These are phyloP conservation scores for Didymellaceae sp. DNA, from an alignment of 2,329 filamentous ascomycete genomes.

Conservation along the genomic window DNA sequence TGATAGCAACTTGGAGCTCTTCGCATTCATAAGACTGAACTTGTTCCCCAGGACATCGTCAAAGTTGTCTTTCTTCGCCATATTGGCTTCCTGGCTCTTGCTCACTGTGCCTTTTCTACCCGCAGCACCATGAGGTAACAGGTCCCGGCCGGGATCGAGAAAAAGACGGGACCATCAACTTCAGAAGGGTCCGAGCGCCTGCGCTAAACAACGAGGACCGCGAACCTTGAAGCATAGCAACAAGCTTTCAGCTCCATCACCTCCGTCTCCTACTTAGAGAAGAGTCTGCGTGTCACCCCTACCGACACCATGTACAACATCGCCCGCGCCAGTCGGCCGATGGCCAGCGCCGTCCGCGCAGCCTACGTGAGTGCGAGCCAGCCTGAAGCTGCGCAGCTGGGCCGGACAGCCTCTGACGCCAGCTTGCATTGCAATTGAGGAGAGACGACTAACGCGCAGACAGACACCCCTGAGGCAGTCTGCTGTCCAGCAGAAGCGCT, in stretches of 20 bases:
- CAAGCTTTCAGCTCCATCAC: conserved; percentile 33
- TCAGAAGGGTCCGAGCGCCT: conserved; percentile 10
- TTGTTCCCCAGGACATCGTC: conserved; percentile 63
- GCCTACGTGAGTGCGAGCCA: conserved; percentile 67
- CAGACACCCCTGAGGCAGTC: conserved; percentile 61
- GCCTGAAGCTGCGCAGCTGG: conserved; percentile 8
- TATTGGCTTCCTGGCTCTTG: conserved; percentile 20
- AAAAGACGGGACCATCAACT: conserved; percentile 28
- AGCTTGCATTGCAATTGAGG: conserved; percentile 34
- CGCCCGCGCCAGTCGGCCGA: conserved; percentile 71
- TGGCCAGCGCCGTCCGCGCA: conserved; percentile 80
- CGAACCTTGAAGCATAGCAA: conserved; percentile 32
- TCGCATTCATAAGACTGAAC: conserved; percentile 60
- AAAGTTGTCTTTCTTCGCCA: conserved; percentile 48
- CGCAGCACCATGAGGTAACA: conserved; percentile 16
- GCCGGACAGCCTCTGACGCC: conserved; percentile 41
- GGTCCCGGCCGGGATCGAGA: conserved; percentile 37
- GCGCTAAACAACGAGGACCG: conserved; percentile 43
- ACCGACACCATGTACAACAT: conserved; percentile 80
- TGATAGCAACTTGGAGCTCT: conserved; percentile 60
- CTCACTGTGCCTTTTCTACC: not conserved
- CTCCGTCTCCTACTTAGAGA: conserved; percentile 19
- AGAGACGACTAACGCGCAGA: conserved; percentile 46
- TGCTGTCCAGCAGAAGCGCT: conserved; percentile 79
- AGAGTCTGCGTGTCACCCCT: conserved; percentile 33